Percentiles rank a stretch among this genome's conserved stretches.
Conservation (phyloP, 352 stramenopile genomes). For the Plasmopara muralis region DNA sequence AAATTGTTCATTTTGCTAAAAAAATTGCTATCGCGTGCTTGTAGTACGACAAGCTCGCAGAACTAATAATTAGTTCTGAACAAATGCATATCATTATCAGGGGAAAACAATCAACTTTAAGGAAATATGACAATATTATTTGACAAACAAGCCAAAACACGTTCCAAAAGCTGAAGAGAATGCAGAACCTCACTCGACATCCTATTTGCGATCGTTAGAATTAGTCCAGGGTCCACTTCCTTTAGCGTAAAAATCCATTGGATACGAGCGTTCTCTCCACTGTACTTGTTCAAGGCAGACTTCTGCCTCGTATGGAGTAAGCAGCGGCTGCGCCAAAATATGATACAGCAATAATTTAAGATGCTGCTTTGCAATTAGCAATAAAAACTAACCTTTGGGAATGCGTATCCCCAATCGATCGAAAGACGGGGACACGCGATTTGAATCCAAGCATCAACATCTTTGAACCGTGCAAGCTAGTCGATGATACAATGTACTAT, state of each 20-base stretch:
- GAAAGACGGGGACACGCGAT: slow-evolving; percentile 97
- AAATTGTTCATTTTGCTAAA: neutral
- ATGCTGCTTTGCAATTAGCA: neutral
- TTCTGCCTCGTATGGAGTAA: slow-evolving; percentile 97
- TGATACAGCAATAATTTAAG: neutral
- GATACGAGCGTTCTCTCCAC: slow-evolving; percentile 90
- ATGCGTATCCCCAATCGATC: slow-evolving; percentile 98
- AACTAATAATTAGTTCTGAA: slow-evolving; percentile 4
- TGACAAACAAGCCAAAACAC: too few relatives aligned
- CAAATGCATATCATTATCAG: slow-evolving; percentile 16
- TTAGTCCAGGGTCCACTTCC: slow-evolving; percentile 96
- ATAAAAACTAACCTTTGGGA: slow-evolving; percentile 64
- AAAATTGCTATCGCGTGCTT: slow-evolving; percentile 4
- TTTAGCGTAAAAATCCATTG: slow-evolving; percentile 99
- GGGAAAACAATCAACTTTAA: slow-evolving; percentile 1
- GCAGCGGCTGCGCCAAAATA: slow-evolving; percentile 60
- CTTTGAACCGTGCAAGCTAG: slow-evolving; percentile 78
- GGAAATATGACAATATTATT: neutral
- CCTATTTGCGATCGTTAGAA: slow-evolving; percentile 75
- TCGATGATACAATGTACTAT: neutral
- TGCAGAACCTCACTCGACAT: slow-evolving; percentile 3
- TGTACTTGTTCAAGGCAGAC: slow-evolving; percentile 88
- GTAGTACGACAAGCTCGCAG: slow-evolving; percentile 19
- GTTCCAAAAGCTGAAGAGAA: too few relatives aligned
- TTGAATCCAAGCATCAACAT: slow-evolving; percentile 97